Base-by-base conservation (phyloP, 805 yeast genomes). In the Candida ulmi region DNA sequence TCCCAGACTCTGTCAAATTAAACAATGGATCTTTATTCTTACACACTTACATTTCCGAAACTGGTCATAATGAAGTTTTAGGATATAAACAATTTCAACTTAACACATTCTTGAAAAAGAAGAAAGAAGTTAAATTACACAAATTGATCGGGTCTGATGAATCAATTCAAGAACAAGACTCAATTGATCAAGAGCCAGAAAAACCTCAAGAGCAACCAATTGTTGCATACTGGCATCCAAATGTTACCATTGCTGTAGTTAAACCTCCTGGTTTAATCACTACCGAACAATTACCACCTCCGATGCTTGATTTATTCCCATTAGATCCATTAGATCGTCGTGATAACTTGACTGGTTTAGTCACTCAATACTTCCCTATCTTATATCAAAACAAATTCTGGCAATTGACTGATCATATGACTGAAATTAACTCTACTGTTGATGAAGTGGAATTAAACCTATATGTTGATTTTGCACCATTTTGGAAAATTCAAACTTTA, bases 371-470 rank as follows among this genome's bases (percentile, higher is more conserved):
- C 47, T 65, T 55, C 48, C 70, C 72, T 30, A 30, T 57, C 11
- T 43, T 68, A 9, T 63, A 55, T 37, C 53, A 62, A 40, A 65
- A 68, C 46, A 58, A 57, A 35, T 67, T 68, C 40, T 67, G 71
- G 70, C 67, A 65, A 35, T 48, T 63, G 29, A 51, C 51, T 21
- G 48, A 55, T 16, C 67, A 68, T 38, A 54, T 64, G 62, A 39
- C 37, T 23, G 63, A 55, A 37, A 45, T 67, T 9, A 59, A 63
- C 42, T 35, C 51, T 13, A 55, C 60, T 5, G 37, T 36, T 1
- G 42, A 39, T 2, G 27, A 41, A 5, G 33, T 63, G 12, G 55
- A 61, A 4, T 44, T 65, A 33, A 51, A 62, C 35, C 40, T 66
- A 18, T 49, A 46, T 23, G 19, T 66, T 21, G 54, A 54, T 30